These are phyloP conservation scores for Parachaetomium inaequale DNA, from an alignment of 495 filamentous ascomycete species.

Conservation along the genomic window DNA sequence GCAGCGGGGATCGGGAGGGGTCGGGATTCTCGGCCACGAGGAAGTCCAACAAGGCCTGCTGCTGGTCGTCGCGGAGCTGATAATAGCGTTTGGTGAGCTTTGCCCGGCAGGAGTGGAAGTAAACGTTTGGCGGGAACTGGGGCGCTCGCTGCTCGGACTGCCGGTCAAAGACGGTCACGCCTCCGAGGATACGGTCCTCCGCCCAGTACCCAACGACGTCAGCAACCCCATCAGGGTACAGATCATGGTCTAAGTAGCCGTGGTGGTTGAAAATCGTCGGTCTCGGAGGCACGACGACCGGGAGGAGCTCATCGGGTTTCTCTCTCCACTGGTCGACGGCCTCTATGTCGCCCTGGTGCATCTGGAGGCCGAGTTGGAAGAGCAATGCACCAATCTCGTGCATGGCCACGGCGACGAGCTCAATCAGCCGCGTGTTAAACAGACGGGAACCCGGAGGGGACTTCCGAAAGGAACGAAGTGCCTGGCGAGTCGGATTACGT, in stretches of 20 bases:
- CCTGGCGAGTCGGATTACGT: background rate
- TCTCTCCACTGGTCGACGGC: constrained; percentile 12
- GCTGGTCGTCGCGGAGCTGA: constrained; percentile 26
- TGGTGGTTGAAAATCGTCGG: constrained; percentile 29
- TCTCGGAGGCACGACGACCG: background rate
- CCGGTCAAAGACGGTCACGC: constrained; percentile 34
- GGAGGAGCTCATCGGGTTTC: background rate
- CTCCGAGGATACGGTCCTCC: constrained; percentile 31
- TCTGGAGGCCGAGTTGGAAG: constrained; percentile 18
- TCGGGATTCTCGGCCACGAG: constrained; percentile 2
- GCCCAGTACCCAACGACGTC: constrained; percentile 39
- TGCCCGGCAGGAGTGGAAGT: constrained; percentile 22
- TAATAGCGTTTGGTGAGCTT: constrained; percentile 14
- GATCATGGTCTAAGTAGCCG: constrained; percentile 21
- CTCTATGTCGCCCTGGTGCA: constrained; percentile 19
- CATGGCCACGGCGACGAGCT: constrained; percentile 27
- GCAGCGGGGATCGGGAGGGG: constrained; percentile 16
- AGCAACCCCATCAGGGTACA: constrained; percentile 32
- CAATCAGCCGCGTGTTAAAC: constrained; percentile 27
- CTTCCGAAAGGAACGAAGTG: constrained; percentile 18
- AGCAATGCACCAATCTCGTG: constrained; percentile 31
- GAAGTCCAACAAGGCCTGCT: constrained; percentile 24
- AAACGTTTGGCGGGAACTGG: constrained; percentile 20
- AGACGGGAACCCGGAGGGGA: constrained; percentile 17
- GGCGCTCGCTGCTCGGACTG: background rate